Conservation (phyloP, 306 rosid genomes). For the Corylus avellana region DNA sequence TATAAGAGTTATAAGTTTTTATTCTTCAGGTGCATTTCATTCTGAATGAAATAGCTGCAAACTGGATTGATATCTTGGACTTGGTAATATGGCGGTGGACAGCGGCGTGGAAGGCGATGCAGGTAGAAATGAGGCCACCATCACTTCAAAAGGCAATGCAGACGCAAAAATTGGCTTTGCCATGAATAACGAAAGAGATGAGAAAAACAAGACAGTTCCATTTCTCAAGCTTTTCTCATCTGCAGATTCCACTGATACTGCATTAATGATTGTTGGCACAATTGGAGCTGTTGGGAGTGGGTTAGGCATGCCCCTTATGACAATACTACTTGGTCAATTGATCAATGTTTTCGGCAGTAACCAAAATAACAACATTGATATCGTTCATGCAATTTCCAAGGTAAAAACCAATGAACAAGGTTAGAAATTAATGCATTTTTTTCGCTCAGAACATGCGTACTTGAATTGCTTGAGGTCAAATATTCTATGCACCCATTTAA, state of each 20-base stretch:
- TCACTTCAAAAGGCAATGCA: not conserved
- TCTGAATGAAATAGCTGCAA: too few species aligned
- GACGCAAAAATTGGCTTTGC: not conserved
- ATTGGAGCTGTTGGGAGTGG: slow-evolving; percentile 47
- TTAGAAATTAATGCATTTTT: too few species aligned
- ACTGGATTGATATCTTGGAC: not conserved
- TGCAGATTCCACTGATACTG: not conserved
- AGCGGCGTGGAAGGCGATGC: not conserved
- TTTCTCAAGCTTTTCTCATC: not conserved
- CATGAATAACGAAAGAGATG: not conserved
- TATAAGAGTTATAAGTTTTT: too few species aligned
- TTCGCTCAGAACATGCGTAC: too few species aligned
- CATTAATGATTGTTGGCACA: slow-evolving; percentile 39
- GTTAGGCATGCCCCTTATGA: slow-evolving; percentile 34
- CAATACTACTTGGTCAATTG: slow-evolving; percentile 33
- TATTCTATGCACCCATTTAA: too few species aligned
- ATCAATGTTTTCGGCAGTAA: slow-evolving; percentile 31
- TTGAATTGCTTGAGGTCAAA: too few species aligned
- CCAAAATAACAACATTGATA: slow-evolving; percentile 3
- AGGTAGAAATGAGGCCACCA: not conserved
- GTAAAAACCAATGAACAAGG: too few species aligned
- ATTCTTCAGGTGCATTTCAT: not conserved
- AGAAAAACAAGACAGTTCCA: not conserved
- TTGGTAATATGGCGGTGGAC: slow-evolving; percentile 26
- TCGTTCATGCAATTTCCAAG: not conserved